Evolutionary conservation across 179 eudicot species (phyloP), one percentile per base, ranked within the genome.

Genomic region (Dionaea muscipula): DNA sequence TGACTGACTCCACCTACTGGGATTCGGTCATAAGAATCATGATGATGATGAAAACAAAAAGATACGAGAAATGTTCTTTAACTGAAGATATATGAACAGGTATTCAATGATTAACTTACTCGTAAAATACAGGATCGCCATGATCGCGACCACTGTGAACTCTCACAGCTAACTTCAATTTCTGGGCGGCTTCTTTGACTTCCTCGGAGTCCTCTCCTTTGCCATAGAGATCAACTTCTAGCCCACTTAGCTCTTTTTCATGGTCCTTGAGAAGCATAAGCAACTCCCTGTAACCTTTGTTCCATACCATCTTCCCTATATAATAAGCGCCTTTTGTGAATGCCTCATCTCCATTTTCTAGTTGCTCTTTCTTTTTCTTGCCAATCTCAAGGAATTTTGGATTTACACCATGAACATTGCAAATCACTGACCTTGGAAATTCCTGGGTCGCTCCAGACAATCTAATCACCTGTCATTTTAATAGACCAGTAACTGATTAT

Each of bases 371-470:
- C 74, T 77, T 84, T 72, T 55, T 75, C 77, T 69, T 78, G 57
- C 98, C 98, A 40, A 79, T 74, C 66, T 91, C 86, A 19, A 87
- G 80, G 73, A 91, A 91, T 76, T 75, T 87, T 46, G 98, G 98
- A 65, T 84, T 91, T 35, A 91, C 98, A 52, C 98, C 98, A 68
- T 91, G 98, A 55, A 91, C 89, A 66, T 91, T 91, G 86, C 98
- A 87, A 67, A 91, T 67, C 12, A 87, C 66, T 43, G 98, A 91
- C 70, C 84, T 77, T 0, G 94, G 96, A 54, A 91, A 81, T 9
- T 87, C 94, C 66, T 91, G 98, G 35, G 98, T 91, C 27, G 98
- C 96, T 61, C 78, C 98, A 49, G 98, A 91, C 65, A 91, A 56
- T 59, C 98, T 75, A 65, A 91, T 87, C 24, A 86, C 98, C 98